phyloP scores from a whole-genome alignment of 495 filamentous ascomycete genomes.

The Tetracladium marchalianum region DNA sequence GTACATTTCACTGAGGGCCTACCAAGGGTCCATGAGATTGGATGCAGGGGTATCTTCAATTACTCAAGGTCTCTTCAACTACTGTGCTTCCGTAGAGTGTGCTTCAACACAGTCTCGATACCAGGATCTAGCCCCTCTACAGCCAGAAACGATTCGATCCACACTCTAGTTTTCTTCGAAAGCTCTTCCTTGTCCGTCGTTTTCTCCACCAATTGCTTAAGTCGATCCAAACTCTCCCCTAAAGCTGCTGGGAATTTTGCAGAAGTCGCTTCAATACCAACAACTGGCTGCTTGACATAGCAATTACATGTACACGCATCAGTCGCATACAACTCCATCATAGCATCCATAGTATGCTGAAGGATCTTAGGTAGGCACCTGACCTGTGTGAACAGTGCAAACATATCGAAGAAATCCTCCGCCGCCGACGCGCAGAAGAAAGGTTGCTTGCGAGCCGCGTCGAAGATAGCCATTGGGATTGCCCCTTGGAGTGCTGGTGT shows the following conservation, averaged over 20 bases:
- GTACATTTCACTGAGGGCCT: no score
- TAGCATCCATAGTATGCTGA: slow-evolving; percentile 59
- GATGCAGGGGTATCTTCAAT: no score
- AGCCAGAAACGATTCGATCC: slow-evolving; percentile 47
- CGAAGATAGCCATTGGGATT: slow-evolving; percentile 88
- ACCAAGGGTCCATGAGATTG: no score
- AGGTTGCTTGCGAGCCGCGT: slow-evolving; percentile 72
- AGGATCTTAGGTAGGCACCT: slow-evolving; percentile 60
- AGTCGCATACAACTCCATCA: slow-evolving; percentile 47
- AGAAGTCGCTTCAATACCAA: slow-evolving; percentile 52
- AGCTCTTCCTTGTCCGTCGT: slow-evolving; percentile 35
- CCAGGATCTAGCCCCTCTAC: slow-evolving; percentile 52
- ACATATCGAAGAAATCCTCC: slow-evolving; percentile 70
- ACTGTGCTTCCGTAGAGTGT: slow-evolving; percentile 34
- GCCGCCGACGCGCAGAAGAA: slow-evolving; percentile 52
- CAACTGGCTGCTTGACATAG: slow-evolving; percentile 57
- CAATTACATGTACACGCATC: slow-evolving; percentile 55
- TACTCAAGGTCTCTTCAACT: no score
- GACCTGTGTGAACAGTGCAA: slow-evolving; percentile 52
- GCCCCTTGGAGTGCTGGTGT: slow-evolving; percentile 82
- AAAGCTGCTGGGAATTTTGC: slow-evolving; percentile 66
- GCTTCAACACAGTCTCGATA: slow-evolving; percentile 53
- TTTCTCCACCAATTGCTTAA: slow-evolving; percentile 37
- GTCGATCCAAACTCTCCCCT: slow-evolving; percentile 47
- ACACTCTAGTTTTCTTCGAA: slow-evolving; percentile 43